Evolutionary conservation across 2,329 filamentous ascomycete species (phyloP), one percentile per base, ranked within the genome.

Genomic region (Colletotrichum somersetense): DNA sequence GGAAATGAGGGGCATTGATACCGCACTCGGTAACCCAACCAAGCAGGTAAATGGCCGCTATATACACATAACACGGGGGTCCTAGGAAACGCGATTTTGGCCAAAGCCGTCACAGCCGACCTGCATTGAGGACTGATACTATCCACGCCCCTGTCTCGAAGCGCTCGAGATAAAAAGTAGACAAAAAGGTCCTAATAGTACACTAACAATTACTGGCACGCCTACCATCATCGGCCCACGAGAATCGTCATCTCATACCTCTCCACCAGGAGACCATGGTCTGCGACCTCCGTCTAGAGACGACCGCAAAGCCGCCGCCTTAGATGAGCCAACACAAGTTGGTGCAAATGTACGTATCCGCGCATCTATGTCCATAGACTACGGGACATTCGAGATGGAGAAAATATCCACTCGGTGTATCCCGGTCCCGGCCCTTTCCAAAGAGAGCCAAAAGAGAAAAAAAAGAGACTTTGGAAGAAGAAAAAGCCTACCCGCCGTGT

Each of bases 121-220:
- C 56, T 73, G 71, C 53, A 73, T 73, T 73, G 62, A 67, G 56
- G 62, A 73, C 62, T 73, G 62, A 52, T 72, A 57, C 67, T 72
- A 46, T 46, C 62, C 66, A 57, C 62, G 50, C 62, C 57, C 62
- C 55, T 69, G 38, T 57, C 52, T 66, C 50, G 71, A 67, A 63
- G 67, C 67, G 62, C 38, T 67, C 64, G 58, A 72, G 56, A 64
- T 67, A 62, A 62, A 68, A 67, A 73, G 64, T 68, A 68, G 61
- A 63, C 70, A 66, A 68, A 62, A 73, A 63, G 70, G 62, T 62
- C 62, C 20, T 73, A 70, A 73, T 74, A 62, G 62, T 74, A 74
- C 72, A 74, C 65, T 73, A 73, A 55, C 68, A 67, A 74, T 74
- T 74, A 74, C 48, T 63, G 70, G 66, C 72, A 74, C 52, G 62